phyloP scores from a whole-genome alignment of 805 yeast genomes.

The Myxozyma mucilagina region DNA sequence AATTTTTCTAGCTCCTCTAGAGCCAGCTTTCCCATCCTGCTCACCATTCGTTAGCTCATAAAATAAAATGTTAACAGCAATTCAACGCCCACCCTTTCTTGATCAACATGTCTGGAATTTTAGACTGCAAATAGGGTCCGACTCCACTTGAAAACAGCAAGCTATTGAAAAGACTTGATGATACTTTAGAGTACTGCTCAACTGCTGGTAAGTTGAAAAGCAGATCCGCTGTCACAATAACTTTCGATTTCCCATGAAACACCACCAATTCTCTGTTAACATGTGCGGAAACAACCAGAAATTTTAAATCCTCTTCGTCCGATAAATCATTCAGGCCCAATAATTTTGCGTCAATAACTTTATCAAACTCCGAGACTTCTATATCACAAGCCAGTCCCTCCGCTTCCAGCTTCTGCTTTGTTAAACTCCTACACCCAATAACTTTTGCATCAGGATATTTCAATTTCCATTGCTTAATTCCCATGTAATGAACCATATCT shows the following conservation, averaged over 20 bases:
- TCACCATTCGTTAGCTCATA: not conserved
- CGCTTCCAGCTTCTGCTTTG: conserved; percentile 23
- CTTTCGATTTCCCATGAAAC: conserved; percentile 50
- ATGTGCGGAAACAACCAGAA: conserved; percentile 58
- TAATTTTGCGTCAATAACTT: conserved; percentile 37
- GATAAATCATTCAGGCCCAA: conserved; percentile 39
- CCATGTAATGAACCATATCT: conserved; percentile 66
- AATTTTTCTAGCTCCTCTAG: conserved; percentile 40
- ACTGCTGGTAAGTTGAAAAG: conserved; percentile 56
- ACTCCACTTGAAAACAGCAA: conserved; percentile 1
- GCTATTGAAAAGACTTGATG: not conserved
- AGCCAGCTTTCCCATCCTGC: conserved; percentile 20
- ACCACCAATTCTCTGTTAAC: conserved; percentile 57
- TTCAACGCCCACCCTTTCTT: conserved; percentile 8
- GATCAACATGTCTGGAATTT: not conserved
- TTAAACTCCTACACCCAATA: conserved; percentile 51
- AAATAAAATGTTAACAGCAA: not conserved
- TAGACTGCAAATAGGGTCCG: not conserved
- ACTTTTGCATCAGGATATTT: conserved; percentile 53
- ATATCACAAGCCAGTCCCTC: conserved; percentile 43
- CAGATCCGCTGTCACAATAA: conserved; percentile 59
- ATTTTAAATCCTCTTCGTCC: conserved; percentile 46
- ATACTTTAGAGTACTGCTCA: conserved; percentile 44
- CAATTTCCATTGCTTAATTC: conserved; percentile 53
- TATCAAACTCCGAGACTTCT: conserved; percentile 46